phyloP scores from a whole-genome alignment of 129 eudicot genomes.

The Helichrysum umbraculigerum region DNA sequence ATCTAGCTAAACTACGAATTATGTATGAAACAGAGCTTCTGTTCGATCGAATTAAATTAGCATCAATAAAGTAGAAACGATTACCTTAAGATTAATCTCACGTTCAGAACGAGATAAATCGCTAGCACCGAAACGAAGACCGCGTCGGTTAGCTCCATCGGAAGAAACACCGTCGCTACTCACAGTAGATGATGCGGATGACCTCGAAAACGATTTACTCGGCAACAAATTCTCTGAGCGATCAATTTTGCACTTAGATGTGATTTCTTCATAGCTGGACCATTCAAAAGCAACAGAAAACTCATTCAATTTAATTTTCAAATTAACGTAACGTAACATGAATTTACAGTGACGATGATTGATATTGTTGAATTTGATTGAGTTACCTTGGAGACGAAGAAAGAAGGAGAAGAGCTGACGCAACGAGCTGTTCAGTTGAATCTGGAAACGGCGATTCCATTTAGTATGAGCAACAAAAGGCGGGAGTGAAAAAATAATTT shows the following conservation, averaged over 20 bases:
- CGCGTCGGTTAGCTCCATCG: slow-evolving; percentile 25
- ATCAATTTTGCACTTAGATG: slow-evolving; percentile 21
- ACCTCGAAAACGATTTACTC: slow-evolving; percentile 37
- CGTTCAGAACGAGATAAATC: slow-evolving; percentile 37
- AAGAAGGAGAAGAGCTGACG: slow-evolving; percentile 78
- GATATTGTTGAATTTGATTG: neutral
- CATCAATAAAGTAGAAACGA: neutral
- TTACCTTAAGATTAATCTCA: slow-evolving; percentile 45
- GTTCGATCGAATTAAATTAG: slow-evolving; percentile 4
- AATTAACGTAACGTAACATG: neutral
- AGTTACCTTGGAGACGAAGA: slow-evolving; percentile 43
- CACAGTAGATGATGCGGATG: slow-evolving; percentile 41
- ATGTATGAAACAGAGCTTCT: slow-evolving; percentile 8
- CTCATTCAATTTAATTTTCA: neutral
- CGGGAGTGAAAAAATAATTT: slow-evolving; percentile 34
- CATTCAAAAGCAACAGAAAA: slow-evolving; percentile 22
- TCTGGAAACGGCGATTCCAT: slow-evolving; percentile 51
- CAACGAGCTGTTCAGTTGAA: slow-evolving; percentile 48
- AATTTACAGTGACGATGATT: neutral
- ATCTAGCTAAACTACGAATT: neutral
- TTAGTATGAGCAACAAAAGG: slow-evolving; percentile 20
- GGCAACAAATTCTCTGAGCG: slow-evolving; percentile 26
- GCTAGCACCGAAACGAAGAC: slow-evolving; percentile 24
- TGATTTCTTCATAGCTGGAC: slow-evolving; percentile 21
- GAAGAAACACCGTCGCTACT: slow-evolving; percentile 44